Conservation (phyloP, 2,329 filamentous ascomycete genomes). For the Neoscytalidium dimidiatum region DNA sequence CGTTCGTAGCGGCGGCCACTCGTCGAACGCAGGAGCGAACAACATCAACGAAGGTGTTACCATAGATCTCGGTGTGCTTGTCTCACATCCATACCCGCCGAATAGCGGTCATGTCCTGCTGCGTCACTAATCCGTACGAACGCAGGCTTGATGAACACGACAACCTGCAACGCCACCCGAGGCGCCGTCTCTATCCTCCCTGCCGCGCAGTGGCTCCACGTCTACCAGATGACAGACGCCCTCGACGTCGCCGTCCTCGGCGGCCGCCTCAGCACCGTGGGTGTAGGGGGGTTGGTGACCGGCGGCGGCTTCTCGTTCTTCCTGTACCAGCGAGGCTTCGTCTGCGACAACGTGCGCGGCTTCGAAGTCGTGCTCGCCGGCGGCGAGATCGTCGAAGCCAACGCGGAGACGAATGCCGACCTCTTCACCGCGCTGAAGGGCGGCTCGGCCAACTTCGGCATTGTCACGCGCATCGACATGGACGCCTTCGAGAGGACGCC, state of each 20-base stretch:
- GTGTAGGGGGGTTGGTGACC: conserved; percentile 30
- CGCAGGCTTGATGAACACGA: background rate
- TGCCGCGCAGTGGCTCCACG: background rate
- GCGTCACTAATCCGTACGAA: background rate
- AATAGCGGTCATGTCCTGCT: background rate
- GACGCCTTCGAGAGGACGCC: conserved; percentile 28
- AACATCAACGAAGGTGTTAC: conserved; percentile 26
- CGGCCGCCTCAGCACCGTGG: conserved; percentile 31
- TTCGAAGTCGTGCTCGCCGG: conserved; percentile 41
- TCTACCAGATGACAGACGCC: background rate
- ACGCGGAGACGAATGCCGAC: conserved; percentile 33
- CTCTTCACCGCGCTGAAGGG: conserved; percentile 46
- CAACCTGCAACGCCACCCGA: background rate
- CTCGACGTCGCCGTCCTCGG: conserved; percentile 21
- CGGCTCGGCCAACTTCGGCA: conserved; percentile 46
- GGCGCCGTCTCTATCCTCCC: background rate
- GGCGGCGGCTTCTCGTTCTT: conserved; percentile 34
- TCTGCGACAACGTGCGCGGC: conserved; percentile 28
- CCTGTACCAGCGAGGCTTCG: conserved; percentile 27
- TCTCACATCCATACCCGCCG: background rate
- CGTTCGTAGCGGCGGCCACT: conserved; percentile 25
- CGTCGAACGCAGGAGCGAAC: conserved; percentile 22
- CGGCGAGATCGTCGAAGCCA: conserved; percentile 40
- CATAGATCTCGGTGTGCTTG: conserved; percentile 21
- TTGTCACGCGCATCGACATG: conserved; percentile 45